These are phyloP conservation scores for Pseudotsuga menziesii DNA, from an alignment of 75 land plant genomes.

Conservation along the genomic window DNA sequence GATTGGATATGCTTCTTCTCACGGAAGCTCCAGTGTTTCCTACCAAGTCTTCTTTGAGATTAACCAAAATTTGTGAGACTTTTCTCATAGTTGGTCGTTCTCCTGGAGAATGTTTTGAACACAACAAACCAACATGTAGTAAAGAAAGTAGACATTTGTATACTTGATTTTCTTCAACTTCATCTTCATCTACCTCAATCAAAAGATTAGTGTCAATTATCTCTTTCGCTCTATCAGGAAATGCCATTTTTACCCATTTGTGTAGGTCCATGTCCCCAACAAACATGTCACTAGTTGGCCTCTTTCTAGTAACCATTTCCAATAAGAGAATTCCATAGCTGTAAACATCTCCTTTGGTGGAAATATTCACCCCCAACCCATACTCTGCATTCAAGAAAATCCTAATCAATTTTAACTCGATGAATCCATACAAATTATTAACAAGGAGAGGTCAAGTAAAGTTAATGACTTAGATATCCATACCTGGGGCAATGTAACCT, in stretches of 20 bases:
- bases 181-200: neutral
- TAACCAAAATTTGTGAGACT: neutral
- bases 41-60: neutral
- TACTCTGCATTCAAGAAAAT: neutral
- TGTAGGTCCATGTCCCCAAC: neutral
- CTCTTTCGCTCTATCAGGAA: neutral
- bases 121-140: neutral
- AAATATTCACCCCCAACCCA: neutral
- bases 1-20: too few species aligned
- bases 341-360: constrained; percentile 12
- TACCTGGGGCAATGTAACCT: constrained; percentile 49
- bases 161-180: neutral
- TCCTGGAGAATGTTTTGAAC: neutral
- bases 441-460: neutral
- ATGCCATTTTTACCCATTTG: constrained; percentile 2
- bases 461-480: neutral
- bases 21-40: neutral
- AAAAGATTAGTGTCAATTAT: neutral
- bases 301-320: constrained; percentile 3
- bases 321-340: constrained; percentile 4
- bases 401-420: too few species aligned
- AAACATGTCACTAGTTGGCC: constrained; percentile 8
- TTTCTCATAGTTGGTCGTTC: neutral
- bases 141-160: neutral
- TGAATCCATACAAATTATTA: neutral